Evolutionary conservation across 371 early-diverging fungal species (phyloP), one percentile per base, ranked within the genome.

Genomic region (Sporodiniella umbellata): DNA sequence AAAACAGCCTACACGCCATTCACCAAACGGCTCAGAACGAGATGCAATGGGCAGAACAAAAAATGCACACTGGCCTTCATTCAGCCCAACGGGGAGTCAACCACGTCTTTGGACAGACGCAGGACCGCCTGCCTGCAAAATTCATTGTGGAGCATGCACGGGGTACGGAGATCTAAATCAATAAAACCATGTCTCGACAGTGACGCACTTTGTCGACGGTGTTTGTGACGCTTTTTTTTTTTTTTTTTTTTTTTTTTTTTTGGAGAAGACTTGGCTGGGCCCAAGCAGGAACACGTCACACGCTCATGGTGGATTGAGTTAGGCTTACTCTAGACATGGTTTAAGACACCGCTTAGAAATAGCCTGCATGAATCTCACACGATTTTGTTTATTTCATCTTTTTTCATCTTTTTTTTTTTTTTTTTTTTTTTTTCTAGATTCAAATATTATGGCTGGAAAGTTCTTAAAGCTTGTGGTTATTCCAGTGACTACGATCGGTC

Each of bases 401-500:
- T 22, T 42, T 22, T 42, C 8, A 42, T 22, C 10, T 24, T 17
- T 22, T 4, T 54, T 23, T 33, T 47, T 33, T 42, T 15, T 35
- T 33, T 21, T n/a, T 25, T 2, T n/a, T 37, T n/a, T 37, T 37
- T 37, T n/a, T n/a, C 5, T n/a, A 7, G 14, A n/a, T 37, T n/a
- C 18, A 37, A n/a, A 15, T 37, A 49, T 11, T n/a, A 60, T 55
- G 51, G 14, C 56, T 39, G 42, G 53, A 19, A 61, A 52, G 31
- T 61, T 61, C 37, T 40, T 61, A 2, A 61, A 61, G 45, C 56
- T 52, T 31, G 46, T 68, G 18, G 53, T 69, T 21, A 52, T 58
- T 21, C 72, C 76, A 15, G 62, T 66, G 26, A 56, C 68, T 24
- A 61, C 70, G 12, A 57, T 55, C 19, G 66, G 62, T 35, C 56